These are phyloP conservation scores for Brettanomyces nanus DNA, from an alignment of 805 yeast genomes.

Conservation along the genomic window DNA sequence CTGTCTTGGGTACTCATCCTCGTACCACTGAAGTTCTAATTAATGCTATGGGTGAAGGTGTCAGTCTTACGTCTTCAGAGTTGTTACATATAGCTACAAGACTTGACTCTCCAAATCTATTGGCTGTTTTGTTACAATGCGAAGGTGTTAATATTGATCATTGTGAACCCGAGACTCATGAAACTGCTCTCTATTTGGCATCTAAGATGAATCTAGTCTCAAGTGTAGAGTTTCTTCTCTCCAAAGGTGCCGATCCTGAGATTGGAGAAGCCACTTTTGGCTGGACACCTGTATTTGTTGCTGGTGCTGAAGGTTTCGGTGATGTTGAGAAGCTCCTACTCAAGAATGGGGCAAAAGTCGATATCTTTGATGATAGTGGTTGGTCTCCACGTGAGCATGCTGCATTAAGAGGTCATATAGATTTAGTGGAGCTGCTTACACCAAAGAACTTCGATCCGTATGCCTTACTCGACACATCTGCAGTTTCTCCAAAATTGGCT, in stretches of 20 bases:
- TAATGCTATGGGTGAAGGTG: conserved; percentile 29
- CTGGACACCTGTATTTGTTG: conserved; percentile 90
- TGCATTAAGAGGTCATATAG: conserved; percentile 76
- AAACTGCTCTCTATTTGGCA: conserved; percentile 80
- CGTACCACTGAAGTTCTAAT: conserved; percentile 58
- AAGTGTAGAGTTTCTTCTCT: conserved; percentile 47
- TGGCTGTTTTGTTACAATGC: conserved; percentile 43
- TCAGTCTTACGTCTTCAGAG: conserved; percentile 41
- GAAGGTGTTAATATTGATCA: conserved; percentile 54
- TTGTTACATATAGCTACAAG: conserved; percentile 62
- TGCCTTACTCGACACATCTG: conserved; percentile 12
- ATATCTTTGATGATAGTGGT: conserved; percentile 70
- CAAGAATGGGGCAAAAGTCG: conserved; percentile 43
- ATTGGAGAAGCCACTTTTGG: conserved; percentile 72
- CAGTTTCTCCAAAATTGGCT: conserved; percentile 17
- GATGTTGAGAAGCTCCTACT: conserved; percentile 51
- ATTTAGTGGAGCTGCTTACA: conserved; percentile 52
- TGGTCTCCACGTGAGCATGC: conserved; percentile 99
- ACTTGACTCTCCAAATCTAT: conserved; percentile 49
- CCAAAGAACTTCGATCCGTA: conserved; percentile 37
- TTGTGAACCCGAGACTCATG: conserved; percentile 52
- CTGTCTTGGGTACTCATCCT: conserved; percentile 80
- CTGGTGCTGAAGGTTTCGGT: conserved; percentile 75
- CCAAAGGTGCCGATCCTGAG: conserved; percentile 63
- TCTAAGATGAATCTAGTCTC: conserved; percentile 50